phyloP scores from a whole-genome alignment of 106 monocot species.

The Apostasia ramifera region DNA sequence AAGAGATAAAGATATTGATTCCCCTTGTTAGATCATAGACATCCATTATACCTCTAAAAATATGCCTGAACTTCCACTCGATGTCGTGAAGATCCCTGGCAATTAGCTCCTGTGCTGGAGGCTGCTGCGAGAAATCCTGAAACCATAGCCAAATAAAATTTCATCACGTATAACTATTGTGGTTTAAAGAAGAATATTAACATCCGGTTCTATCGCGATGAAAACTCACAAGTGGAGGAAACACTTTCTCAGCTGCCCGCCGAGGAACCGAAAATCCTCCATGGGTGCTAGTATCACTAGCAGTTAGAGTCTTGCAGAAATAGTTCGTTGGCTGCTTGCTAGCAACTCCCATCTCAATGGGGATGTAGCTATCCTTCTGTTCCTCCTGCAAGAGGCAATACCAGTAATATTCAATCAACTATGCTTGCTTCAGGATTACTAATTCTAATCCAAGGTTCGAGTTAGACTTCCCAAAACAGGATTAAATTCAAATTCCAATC shows the following conservation, averaged over 20 bases:
- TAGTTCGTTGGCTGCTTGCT: slow-evolving; percentile 22
- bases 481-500: background rate
- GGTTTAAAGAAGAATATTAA: background rate
- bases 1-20: too few relatives aligned
- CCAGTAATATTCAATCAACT: background rate
- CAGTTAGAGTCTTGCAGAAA: slow-evolving; percentile 23
- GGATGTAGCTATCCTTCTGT: slow-evolving; percentile 17
- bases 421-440: background rate
- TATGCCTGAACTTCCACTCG: slow-evolving; percentile 28
- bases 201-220: background rate
- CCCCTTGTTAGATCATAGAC: background rate
- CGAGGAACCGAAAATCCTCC: slow-evolving; percentile 24
- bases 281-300: slow-evolving; percentile 9
- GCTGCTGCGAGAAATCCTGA: slow-evolving; percentile 21
- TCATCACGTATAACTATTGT: background rate
- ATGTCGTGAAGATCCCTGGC: slow-evolving; percentile 19
- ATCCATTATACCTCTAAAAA: slow-evolving; percentile 15
- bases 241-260: slow-evolving; percentile 23
- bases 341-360: slow-evolving; percentile 14
- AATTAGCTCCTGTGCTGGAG: slow-evolving; percentile 18
- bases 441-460: too few relatives aligned
- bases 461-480: background rate
- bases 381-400: slow-evolving; percentile 11
- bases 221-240: slow-evolving; percentile 18
- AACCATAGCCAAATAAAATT: background rate